Evolutionary conservation across 1,139 yeast genomes (phyloP).

Genomic region (Protomyces inundatus): DNA sequence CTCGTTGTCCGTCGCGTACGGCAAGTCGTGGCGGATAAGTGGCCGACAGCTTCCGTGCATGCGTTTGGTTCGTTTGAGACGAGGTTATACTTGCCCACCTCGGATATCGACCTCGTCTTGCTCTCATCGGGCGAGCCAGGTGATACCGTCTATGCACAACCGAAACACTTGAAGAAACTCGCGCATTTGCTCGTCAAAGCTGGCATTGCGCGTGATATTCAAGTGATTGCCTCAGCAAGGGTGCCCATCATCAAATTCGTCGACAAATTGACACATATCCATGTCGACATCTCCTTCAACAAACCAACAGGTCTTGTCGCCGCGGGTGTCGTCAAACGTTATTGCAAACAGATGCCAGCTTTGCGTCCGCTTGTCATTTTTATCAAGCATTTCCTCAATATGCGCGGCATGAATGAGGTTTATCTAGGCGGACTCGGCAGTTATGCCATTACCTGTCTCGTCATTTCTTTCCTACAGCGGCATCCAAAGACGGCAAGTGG

Average conservation of each 20-base stretch:
- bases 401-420: slow-evolving; percentile 80
- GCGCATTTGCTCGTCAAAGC: slow-evolving; percentile 63
- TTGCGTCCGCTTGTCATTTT: slow-evolving; percentile 77
- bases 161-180: slow-evolving; percentile 65
- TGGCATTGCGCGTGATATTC: slow-evolving; percentile 65
- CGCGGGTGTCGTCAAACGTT: slow-evolving; percentile 68
- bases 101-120: slow-evolving; percentile 93
- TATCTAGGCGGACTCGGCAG: slow-evolving; percentile 97
- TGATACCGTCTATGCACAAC: slow-evolving; percentile 51
- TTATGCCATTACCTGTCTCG: slow-evolving; percentile 80
- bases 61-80: slow-evolving; percentile 97
- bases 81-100: slow-evolving; percentile 87
- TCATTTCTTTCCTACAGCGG: slow-evolving; percentile 68
- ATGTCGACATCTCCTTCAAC: slow-evolving; percentile 89
- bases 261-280: slow-evolving; percentile 65
- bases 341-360: slow-evolving; percentile 74
- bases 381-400: slow-evolving; percentile 77
- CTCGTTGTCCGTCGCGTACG: slow-evolving; percentile 59
- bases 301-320: slow-evolving; percentile 80
- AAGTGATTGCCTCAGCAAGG: slow-evolving; percentile 84
- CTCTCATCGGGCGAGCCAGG: slow-evolving; percentile 49
- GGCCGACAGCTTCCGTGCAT: slow-evolving; percentile 78
- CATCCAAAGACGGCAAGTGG: slow-evolving; percentile 75
- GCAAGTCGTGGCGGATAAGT: slow-evolving; percentile 51
- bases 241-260: slow-evolving; percentile 94